phyloP scores from a whole-genome alignment of 768 basidiomycete species.

The Kwoniella newhampshirensis region DNA sequence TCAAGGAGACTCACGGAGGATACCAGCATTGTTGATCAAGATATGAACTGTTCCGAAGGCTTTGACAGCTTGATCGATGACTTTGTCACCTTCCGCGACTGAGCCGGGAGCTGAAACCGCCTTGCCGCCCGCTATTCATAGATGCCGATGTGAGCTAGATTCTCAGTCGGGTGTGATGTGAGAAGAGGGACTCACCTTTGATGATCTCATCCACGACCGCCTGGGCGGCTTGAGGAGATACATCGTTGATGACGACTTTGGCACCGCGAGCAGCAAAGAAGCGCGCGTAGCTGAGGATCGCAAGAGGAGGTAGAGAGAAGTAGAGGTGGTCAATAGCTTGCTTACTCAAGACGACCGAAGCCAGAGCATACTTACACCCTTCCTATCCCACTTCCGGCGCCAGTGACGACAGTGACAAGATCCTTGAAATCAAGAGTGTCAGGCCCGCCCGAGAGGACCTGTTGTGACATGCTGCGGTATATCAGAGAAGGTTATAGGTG shows the following conservation, averaged over 20 bases:
- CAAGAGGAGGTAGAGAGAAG: too few species aligned
- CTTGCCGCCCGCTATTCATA: conserved; percentile 73
- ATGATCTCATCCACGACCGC: conserved; percentile 87
- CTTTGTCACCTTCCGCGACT: conserved; percentile 78
- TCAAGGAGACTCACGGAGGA: conserved; percentile 55
- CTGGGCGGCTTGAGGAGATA: conserved; percentile 81
- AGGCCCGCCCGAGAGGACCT: background rate
- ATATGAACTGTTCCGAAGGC: conserved; percentile 66
- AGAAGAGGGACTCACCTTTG: conserved; percentile 60
- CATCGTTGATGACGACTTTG: conserved; percentile 92
- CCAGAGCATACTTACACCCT: conserved; percentile 66
- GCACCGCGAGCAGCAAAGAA: conserved; percentile 92
- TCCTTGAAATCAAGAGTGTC: conserved; percentile 42
- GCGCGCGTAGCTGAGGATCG: conserved; percentile 69
- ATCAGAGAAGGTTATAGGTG: too few species aligned
- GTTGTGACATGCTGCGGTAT: conserved; percentile 20
- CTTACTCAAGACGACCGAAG: background rate
- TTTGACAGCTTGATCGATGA: conserved; percentile 81
- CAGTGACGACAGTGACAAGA: conserved; percentile 83
- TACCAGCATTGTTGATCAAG: conserved; percentile 94
- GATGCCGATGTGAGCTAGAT: background rate
- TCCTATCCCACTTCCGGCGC: conserved; percentile 92
- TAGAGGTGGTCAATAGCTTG: too few species aligned
- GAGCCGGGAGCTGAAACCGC: conserved; percentile 84
- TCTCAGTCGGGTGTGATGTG: background rate